These are phyloP conservation scores for Lactarius pseudohatsudake DNA, from an alignment of 768 basidiomycete species.

Conservation along the genomic window DNA sequence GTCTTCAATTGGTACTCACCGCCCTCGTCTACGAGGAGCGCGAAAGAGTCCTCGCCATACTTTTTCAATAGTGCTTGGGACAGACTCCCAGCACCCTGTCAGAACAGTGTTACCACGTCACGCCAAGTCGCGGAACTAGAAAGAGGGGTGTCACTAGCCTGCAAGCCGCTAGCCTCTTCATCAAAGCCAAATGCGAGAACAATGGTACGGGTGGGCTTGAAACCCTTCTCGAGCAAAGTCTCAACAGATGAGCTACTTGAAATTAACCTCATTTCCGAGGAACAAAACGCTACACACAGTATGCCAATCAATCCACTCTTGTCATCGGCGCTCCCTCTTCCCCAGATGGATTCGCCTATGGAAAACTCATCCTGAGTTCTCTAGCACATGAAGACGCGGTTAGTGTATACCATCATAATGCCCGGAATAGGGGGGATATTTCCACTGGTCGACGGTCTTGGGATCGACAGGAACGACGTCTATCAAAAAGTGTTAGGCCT, in stretches of 20 bases:
- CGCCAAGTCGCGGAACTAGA: not conserved
- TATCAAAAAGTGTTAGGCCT: not conserved
- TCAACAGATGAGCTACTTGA: slow-evolving; percentile 39
- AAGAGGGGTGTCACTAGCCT: slow-evolving; percentile 21
- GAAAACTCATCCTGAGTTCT: not conserved
- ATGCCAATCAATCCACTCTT: slow-evolving; percentile 38
- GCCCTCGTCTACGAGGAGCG: slow-evolving; percentile 87
- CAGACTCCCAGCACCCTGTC: slow-evolving; percentile 56
- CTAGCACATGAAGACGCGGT: slow-evolving; percentile 30
- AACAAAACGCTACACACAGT: slow-evolving; percentile 30
- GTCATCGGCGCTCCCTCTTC: slow-evolving; percentile 40
- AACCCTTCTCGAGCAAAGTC: slow-evolving; percentile 40
- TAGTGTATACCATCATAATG: slow-evolving; percentile 49
- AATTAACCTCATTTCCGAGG: not conserved
- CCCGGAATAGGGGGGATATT: slow-evolving; percentile 51
- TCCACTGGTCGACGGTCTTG: slow-evolving; percentile 47
- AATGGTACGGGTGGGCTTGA: slow-evolving; percentile 38
- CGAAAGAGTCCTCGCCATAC: slow-evolving; percentile 72
- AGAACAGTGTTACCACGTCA: not conserved
- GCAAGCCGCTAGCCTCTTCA: slow-evolving; percentile 39
- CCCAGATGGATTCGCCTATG: slow-evolving; percentile 36
- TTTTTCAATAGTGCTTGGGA: slow-evolving; percentile 48
- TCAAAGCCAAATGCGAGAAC: slow-evolving; percentile 42
- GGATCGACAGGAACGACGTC: slow-evolving; percentile 55
- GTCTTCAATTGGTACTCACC: slow-evolving; percentile 45